A percentile compares a stretch with the other conserved stretches of the same genome.
Evolutionary conservation across 805 yeast species (phyloP).

Genomic region (Cyberlindnera samutprakarnensis): DNA sequence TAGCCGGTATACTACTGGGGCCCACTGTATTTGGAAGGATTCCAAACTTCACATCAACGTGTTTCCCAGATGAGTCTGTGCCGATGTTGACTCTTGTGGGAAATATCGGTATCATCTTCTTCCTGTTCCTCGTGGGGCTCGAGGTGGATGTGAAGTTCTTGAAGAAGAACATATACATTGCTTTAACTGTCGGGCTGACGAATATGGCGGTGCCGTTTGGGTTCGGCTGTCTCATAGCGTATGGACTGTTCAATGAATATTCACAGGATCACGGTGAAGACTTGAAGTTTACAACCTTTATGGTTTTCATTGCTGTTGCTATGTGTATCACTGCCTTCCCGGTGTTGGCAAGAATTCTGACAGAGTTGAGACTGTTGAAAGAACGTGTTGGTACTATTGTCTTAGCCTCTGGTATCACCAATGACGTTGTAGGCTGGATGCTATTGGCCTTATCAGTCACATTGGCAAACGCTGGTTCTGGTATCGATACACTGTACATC

Average conservation of each 20-base stretch:
- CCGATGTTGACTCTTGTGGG: constrained; percentile 63
- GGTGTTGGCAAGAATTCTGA: constrained; percentile 69
- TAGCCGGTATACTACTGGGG: constrained; percentile 68
- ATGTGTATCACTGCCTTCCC: constrained; percentile 84
- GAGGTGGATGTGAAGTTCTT: constrained; percentile 70
- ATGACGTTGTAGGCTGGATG: constrained; percentile 79
- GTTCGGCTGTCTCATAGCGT: constrained; percentile 64
- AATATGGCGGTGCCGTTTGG: constrained; percentile 79
- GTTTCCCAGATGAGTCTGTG: constrained; percentile 58
- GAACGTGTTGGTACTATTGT: constrained; percentile 69
- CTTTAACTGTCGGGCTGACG: constrained; percentile 59
- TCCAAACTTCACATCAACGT: constrained; percentile 54
- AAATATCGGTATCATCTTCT: constrained; percentile 65
- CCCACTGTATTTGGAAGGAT: constrained; percentile 70
- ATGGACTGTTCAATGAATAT: constrained; percentile 40
- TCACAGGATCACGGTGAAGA: constrained; percentile 19
- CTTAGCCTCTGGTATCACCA: constrained; percentile 77
- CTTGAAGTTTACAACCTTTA: constrained; percentile 60
- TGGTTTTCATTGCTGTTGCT: constrained; percentile 79
- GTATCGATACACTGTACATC: constrained; percentile 64
- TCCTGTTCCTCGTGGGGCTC: constrained; percentile 69
- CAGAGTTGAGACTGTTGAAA: constrained; percentile 61
- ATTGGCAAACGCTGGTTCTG: constrained; percentile 63
- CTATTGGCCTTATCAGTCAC: constrained; percentile 69
- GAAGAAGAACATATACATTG: constrained; percentile 50